phyloP scores from a whole-genome alignment of 495 filamentous ascomycete species.

The Podospora pseudocomata region DNA sequence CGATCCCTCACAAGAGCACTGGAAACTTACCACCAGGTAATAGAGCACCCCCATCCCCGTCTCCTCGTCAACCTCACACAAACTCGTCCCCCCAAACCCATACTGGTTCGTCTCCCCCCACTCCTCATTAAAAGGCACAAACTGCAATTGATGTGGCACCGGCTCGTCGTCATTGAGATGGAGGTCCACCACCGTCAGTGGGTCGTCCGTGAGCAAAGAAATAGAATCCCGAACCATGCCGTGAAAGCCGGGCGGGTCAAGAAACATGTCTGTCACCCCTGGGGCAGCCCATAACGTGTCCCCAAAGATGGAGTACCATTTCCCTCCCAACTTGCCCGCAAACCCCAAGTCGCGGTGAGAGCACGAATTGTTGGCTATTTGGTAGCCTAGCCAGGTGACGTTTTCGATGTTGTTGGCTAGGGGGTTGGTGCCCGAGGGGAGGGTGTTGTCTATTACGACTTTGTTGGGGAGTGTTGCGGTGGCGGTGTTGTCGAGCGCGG shows the following conservation, averaged over 20 bases:
- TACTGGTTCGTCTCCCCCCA: slow-evolving; percentile 35
- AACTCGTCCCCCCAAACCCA: slow-evolving; percentile 38
- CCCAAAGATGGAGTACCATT: slow-evolving; percentile 39
- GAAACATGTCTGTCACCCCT: slow-evolving; percentile 26
- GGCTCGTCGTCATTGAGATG: slow-evolving; percentile 32
- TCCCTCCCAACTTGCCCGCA: slow-evolving; percentile 33
- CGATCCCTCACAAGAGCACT: neutral
- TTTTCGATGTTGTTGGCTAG: slow-evolving; percentile 17
- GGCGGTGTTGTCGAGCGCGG: neutral
- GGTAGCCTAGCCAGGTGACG: slow-evolving; percentile 32
- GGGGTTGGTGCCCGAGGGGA: slow-evolving; percentile 33
- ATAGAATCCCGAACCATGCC: slow-evolving; percentile 38
- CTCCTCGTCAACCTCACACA: slow-evolving; percentile 30
- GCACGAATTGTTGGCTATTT: slow-evolving; percentile 37
- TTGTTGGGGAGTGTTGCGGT: neutral
- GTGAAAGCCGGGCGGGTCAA: slow-evolving; percentile 31
- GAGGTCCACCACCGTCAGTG: slow-evolving; percentile 30
- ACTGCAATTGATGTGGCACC: slow-evolving; percentile 32
- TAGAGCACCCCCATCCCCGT: slow-evolving; percentile 23
- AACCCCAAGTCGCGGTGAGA: slow-evolving; percentile 41
- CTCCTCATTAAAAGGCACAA: slow-evolving; percentile 31
- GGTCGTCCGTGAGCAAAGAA: slow-evolving; percentile 30
- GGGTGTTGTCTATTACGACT: slow-evolving; percentile 30
- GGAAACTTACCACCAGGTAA: slow-evolving; percentile 28
- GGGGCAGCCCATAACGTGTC: slow-evolving; percentile 38